Evolutionary conservation across 73 alveolate genomes (phyloP).

Genomic region (Durusdinium trenchii): DNA sequence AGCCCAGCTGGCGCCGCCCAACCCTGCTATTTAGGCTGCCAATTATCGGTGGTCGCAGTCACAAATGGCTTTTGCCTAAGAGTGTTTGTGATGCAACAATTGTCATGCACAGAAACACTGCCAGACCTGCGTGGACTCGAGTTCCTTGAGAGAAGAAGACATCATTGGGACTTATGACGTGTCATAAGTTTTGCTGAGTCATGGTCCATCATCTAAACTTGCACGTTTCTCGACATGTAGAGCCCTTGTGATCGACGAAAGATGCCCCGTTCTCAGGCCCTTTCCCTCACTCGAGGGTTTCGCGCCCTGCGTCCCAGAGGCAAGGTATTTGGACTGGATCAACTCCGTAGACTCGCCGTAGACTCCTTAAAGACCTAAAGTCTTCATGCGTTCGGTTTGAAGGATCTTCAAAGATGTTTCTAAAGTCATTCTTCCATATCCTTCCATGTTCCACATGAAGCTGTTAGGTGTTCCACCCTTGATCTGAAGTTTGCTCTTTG

Average conservation of each 20-base stretch:
- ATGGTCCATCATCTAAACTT: neutral
- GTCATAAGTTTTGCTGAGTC: neutral
- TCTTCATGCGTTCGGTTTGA: neutral
- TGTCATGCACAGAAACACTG: neutral
- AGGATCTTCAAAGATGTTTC: neutral
- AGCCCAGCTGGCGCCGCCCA: neutral
- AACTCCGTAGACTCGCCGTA: neutral
- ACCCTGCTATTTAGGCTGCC: neutral
- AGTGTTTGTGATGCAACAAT: neutral
- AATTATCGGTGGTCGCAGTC: conserved; percentile 30
- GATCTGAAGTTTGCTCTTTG: neutral
- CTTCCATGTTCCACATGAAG: neutral
- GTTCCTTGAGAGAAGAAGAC: neutral
- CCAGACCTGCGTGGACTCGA: neutral
- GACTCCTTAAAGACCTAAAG: neutral
- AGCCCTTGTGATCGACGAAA: neutral
- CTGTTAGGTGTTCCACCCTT: neutral
- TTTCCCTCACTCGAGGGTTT: conserved; percentile 67
- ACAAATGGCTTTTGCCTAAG: conserved; percentile 6
- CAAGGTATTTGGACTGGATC: neutral
- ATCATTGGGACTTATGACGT: neutral
- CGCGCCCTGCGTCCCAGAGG: conserved; percentile 72
- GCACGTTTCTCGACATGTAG: neutral
- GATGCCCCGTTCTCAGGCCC: conserved; percentile 18
- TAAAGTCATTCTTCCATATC: neutral